Evolutionary conservation across 2,329 filamentous ascomycete species (phyloP).

Genomic region (Graphilbum fragrans): DNA sequence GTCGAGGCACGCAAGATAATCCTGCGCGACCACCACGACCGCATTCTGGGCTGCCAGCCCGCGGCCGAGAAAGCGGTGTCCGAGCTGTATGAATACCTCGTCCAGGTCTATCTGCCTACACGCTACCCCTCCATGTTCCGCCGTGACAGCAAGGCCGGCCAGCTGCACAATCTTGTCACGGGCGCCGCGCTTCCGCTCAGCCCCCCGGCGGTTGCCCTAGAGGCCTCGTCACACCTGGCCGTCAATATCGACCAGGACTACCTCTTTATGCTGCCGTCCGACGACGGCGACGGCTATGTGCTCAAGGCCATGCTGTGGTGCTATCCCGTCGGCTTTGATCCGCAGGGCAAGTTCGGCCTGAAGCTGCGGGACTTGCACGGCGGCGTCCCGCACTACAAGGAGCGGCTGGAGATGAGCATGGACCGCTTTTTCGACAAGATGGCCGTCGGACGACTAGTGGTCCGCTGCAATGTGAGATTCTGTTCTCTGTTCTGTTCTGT

Average conservation of each 20-base stretch:
- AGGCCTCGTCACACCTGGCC: constrained; percentile 10
- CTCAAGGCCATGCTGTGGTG: constrained; percentile 38
- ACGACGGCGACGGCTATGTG: constrained; percentile 17
- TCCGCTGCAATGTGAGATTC: too few relatives aligned
- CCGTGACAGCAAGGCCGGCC: too few relatives aligned
- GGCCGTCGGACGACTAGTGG: too few relatives aligned
- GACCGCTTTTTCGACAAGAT: constrained; percentile 38
- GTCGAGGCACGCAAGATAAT: constrained; percentile 26
- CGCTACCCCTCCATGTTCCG: constrained; percentile 29
- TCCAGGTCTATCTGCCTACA: constrained; percentile 32
- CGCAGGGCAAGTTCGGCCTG: constrained; percentile 34
- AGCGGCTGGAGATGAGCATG: constrained; percentile 42
- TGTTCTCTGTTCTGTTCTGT: too few relatives aligned
- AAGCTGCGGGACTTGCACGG: constrained; percentile 34
- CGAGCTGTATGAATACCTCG: constrained; percentile 36
- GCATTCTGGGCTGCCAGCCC: not conserved
- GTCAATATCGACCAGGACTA: constrained; percentile 41
- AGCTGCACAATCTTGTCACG: constrained; percentile 32
- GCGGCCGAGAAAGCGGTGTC: constrained; percentile 27
- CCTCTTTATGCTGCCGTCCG: constrained; percentile 33
- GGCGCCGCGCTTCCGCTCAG: constrained; percentile 15
- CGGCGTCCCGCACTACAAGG: constrained; percentile 40
- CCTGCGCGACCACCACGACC: constrained; percentile 20
- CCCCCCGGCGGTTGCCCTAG: constrained; percentile 16
- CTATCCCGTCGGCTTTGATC: constrained; percentile 40